phyloP scores from a whole-genome alignment of 371 early-diverging fungal species.

The Apophysomyces trapeziformis region DNA sequence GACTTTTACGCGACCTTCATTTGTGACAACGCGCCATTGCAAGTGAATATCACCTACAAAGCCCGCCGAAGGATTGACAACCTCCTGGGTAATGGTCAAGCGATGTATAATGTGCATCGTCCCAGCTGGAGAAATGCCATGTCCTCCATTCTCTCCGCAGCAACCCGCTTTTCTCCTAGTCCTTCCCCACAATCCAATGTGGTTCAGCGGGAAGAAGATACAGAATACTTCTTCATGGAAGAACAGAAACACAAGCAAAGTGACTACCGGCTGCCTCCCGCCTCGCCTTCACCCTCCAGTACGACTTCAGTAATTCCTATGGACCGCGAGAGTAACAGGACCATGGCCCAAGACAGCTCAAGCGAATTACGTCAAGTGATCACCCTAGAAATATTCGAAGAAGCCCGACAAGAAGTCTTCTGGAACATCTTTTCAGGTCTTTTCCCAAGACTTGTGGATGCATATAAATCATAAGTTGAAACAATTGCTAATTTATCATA shows the following conservation, averaged over 20 bases:
- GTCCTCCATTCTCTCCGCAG: background rate
- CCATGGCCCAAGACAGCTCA: background rate
- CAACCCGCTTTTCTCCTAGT: background rate
- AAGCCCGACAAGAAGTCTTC: conserved; percentile 34
- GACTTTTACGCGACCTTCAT: conserved; percentile 35
- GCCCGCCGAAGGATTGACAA: conserved; percentile 21
- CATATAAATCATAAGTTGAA: conserved; percentile 16
- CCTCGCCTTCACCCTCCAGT: conserved; percentile 3
- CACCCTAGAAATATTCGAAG: conserved; percentile 26
- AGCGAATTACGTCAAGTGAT: background rate
- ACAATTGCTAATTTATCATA: conserved; percentile 4
- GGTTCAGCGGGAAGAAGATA: background rate
- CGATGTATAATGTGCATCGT: background rate
- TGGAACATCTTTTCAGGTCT: conserved; percentile 43
- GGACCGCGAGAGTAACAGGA: background rate
- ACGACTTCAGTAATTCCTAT: background rate
- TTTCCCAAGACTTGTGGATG: conserved; percentile 35
- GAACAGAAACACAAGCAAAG: conserved; percentile 1
- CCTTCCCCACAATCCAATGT: background rate
- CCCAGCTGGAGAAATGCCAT: background rate
- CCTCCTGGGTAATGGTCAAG: conserved; percentile 10
- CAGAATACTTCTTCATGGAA: conserved; percentile 4
- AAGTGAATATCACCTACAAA: conserved; percentile 35
- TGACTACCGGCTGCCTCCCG: background rate
- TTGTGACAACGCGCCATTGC: conserved; percentile 23